These are phyloP conservation scores for Endoconidiophora polonica DNA, from an alignment of 2,329 filamentous ascomycete genomes.

Conservation along the genomic window DNA sequence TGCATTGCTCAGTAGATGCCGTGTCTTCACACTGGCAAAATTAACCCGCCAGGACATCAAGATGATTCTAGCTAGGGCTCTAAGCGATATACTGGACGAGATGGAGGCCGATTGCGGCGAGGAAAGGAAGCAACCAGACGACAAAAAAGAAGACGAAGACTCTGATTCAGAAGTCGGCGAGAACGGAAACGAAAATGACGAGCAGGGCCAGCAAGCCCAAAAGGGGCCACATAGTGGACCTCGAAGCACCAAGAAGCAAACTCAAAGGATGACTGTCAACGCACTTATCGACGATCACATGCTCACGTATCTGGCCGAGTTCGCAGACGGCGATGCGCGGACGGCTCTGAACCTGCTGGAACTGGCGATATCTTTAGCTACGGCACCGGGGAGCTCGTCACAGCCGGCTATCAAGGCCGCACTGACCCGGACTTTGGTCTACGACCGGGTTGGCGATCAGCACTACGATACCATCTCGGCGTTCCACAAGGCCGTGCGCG, in stretches of 20 bases:
- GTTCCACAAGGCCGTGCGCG: slow-evolving; percentile 89
- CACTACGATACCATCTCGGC: slow-evolving; percentile 97
- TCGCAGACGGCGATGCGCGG: slow-evolving; percentile 82
- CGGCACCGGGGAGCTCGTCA: slow-evolving; percentile 42
- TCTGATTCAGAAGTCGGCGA: too few species aligned
- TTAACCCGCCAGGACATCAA: slow-evolving; percentile 56
- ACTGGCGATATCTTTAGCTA: slow-evolving; percentile 62
- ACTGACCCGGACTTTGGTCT: slow-evolving; percentile 82
- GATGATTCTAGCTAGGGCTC: slow-evolving; percentile 59
- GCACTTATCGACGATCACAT: slow-evolving; percentile 59
- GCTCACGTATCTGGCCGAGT: slow-evolving; percentile 64
- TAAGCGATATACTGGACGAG: slow-evolving; percentile 26
- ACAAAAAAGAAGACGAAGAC: background rate
- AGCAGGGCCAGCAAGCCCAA: background rate
- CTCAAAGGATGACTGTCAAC: slow-evolving; percentile 12
- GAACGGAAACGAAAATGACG: background rate
- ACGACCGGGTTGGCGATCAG: slow-evolving; percentile 86
- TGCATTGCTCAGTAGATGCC: slow-evolving; percentile 73
- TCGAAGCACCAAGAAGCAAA: background rate
- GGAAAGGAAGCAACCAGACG: background rate
- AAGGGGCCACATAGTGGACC: too few species aligned
- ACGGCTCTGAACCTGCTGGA: slow-evolving; percentile 88
- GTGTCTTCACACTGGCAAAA: slow-evolving; percentile 73
- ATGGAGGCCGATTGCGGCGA: background rate
- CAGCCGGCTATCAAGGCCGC: slow-evolving; percentile 62